A percentile compares a stretch with the other conserved stretches of the same genome.
phyloP scores from a whole-genome alignment of 2,329 filamentous ascomycete genomes.

The Hortaea werneckii region DNA sequence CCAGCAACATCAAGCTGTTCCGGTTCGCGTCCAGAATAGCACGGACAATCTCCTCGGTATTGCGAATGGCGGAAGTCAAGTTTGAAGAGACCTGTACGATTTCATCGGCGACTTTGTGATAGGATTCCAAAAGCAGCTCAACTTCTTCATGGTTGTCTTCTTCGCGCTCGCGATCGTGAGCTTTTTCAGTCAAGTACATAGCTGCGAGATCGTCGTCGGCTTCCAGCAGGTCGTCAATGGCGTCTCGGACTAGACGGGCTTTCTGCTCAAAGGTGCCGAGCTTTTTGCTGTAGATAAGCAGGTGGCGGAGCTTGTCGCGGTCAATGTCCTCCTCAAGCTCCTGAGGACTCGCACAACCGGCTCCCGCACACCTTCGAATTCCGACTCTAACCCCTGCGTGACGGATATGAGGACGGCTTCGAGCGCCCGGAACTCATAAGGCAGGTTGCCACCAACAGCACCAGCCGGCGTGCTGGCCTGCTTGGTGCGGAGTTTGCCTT shows the following conservation, averaged over 20 bases:
- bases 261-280: conserved; percentile 97
- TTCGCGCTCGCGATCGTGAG: conserved; percentile 58
- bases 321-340: conserved; percentile 96
- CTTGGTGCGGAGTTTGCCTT: conserved; percentile 83
- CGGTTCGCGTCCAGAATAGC: conserved; percentile 96
- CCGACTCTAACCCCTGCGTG: conserved; percentile 80
- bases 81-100: conserved; percentile 94
- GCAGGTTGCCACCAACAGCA: conserved; percentile 47
- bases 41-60: conserved; percentile 96
- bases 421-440: conserved; percentile 91
- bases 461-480: conserved; percentile 33
- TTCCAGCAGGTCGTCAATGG: conserved; percentile 89
- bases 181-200: conserved; percentile 93
- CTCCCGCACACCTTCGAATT: conserved; percentile 88
- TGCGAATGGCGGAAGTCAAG: conserved; percentile 85
- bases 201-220: conserved; percentile 88
- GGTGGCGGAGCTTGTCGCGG: conserved; percentile 77
- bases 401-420: conserved; percentile 93
- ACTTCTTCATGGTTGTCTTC: conserved; percentile 91
- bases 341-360: conserved; percentile 81
- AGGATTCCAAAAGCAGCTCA: conserved; percentile 92
- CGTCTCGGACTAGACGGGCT: conserved; percentile 82
- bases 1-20: conserved; percentile 93
- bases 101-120: conserved; percentile 95
- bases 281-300: conserved; percentile 90